These are phyloP conservation scores for Trypanosoma scelopori DNA, from an alignment of 208 protist genomes.

Conservation along the genomic window DNA sequence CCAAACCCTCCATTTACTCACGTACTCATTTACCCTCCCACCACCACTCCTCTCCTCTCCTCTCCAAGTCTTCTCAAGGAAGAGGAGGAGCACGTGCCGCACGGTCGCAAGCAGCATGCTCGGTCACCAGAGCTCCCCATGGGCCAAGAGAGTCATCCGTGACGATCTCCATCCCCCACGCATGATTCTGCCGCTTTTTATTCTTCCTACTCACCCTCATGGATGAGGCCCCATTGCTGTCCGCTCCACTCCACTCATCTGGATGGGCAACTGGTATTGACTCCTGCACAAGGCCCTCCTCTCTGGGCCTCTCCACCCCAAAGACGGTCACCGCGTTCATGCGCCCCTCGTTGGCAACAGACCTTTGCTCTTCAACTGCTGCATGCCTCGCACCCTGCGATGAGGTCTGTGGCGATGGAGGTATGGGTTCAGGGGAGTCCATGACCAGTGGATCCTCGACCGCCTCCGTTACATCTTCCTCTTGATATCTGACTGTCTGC, in stretches of 20 bases:
- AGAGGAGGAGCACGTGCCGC: neutral
- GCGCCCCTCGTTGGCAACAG: too few relatives aligned
- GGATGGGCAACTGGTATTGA: neutral
- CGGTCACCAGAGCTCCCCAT: slow-evolving; percentile 10
- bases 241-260: neutral
- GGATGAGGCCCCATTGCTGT: neutral
- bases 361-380: too few relatives aligned
- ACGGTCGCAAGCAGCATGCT: neutral
- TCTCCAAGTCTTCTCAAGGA: neutral
- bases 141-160: slow-evolving; percentile 1
- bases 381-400: neutral
- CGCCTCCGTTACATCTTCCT: neutral
- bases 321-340: too few relatives aligned
- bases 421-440: slow-evolving; percentile 1
- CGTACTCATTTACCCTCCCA: too few relatives aligned
- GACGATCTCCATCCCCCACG: neutral
- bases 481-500: too few relatives aligned
- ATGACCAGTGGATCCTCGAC: neutral
- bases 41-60: neutral
- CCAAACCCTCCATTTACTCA: too few relatives aligned
- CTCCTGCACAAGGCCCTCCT: neutral
- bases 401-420: neutral
- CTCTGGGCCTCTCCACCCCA: too few relatives aligned
- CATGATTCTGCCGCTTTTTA: neutral
- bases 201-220: neutral